A percentile compares a stretch with the other conserved stretches of the same genome.
phyloP scores from a whole-genome alignment of 2,329 filamentous ascomycete genomes.

The Shiraia sp. region DNA sequence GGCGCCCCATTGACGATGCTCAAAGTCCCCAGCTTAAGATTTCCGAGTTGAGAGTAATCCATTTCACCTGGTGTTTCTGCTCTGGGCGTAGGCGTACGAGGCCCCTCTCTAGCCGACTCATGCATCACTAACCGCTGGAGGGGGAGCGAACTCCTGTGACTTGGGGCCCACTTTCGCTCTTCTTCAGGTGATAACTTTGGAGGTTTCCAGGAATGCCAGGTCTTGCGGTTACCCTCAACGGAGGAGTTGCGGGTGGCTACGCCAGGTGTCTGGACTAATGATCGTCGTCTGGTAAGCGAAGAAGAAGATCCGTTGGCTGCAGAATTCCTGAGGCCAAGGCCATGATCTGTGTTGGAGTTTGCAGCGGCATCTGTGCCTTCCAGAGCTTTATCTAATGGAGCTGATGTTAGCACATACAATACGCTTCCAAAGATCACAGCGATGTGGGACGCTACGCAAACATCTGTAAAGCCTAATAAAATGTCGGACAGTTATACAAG shows the following conservation, averaged over 20 bases:
- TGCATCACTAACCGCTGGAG: slow-evolving; percentile 23
- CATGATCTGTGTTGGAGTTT: slow-evolving; percentile 13
- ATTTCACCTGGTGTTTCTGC: slow-evolving; percentile 49
- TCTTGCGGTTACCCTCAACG: slow-evolving; percentile 38
- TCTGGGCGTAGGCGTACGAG: slow-evolving; percentile 25
- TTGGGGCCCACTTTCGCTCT: slow-evolving; percentile 36
- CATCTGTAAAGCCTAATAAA: too few species aligned
- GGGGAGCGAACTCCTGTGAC: slow-evolving; percentile 19
- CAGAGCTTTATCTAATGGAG: slow-evolving; percentile 32
- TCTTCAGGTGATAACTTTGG: slow-evolving; percentile 27
- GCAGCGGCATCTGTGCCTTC: slow-evolving; percentile 21
- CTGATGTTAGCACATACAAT: slow-evolving; percentile 10
- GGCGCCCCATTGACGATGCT: slow-evolving; percentile 53
- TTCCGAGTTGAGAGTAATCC: slow-evolving; percentile 48
- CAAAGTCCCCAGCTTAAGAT: slow-evolving; percentile 48
- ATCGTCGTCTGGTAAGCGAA: slow-evolving; percentile 44
- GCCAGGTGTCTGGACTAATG: slow-evolving; percentile 46
- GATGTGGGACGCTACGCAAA: neutral
- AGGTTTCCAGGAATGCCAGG: slow-evolving; percentile 38
- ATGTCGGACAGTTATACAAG: neutral
- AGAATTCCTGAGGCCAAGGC: slow-evolving; percentile 25
- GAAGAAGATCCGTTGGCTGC: slow-evolving; percentile 27
- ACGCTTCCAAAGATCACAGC: too few species aligned
- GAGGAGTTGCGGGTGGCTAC: slow-evolving; percentile 41
- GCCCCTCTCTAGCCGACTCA: slow-evolving; percentile 25